phyloP scores from a whole-genome alignment of 2,329 filamentous ascomycete genomes.

The Hymenoscyphus occultus region DNA sequence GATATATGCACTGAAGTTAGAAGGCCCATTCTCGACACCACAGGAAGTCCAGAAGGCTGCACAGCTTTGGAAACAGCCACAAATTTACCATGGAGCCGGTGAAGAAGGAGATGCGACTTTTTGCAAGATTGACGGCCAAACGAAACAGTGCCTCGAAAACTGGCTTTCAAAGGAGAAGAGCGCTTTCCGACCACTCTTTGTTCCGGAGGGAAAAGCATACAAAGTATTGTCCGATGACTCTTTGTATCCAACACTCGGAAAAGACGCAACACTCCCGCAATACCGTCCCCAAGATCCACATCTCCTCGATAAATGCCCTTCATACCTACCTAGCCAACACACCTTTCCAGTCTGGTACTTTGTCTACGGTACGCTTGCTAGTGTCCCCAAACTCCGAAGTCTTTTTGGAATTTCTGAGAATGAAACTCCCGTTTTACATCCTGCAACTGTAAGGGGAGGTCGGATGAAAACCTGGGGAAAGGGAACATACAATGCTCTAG shows the following conservation, averaged over 20 bases:
- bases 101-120: not conserved
- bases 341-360: not conserved
- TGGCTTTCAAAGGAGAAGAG: not conserved
- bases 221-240: not conserved
- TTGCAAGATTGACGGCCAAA: not conserved
- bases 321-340: not conserved
- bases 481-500: not conserved
- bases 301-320: not conserved
- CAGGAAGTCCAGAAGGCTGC: not conserved
- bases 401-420: not conserved
- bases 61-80: not conserved
- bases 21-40: not conserved
- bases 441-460: not conserved
- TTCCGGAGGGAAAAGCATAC: not conserved
- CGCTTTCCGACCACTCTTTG: not conserved
- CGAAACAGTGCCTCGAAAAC: not conserved
- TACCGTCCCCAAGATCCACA: not conserved
- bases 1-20: not conserved
- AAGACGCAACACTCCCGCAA: not conserved
- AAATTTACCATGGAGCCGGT: not conserved
- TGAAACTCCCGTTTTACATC: not conserved
- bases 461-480: not conserved
- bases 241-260: not conserved
- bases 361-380: not conserved
- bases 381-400: not conserved